Evolutionary conservation across 2,329 filamentous ascomycete genomes (phyloP).

Genomic region (Colletotrichum godetiae): DNA sequence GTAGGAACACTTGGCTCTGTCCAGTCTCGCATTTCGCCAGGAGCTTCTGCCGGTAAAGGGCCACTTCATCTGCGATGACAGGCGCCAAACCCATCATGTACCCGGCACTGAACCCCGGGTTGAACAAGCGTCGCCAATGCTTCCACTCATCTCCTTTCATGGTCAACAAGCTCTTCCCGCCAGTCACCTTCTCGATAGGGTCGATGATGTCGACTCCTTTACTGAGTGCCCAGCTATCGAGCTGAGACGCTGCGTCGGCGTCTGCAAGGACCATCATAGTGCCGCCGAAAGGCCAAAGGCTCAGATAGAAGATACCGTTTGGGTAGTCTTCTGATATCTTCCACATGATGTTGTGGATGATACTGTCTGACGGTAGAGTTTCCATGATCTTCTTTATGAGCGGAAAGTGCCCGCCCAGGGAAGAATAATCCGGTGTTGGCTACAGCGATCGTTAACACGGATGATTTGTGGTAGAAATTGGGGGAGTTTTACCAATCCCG

Average conservation of each 20-base stretch:
- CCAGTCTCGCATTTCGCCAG: not conserved
- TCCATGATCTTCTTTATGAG: slow-evolving; percentile 36
- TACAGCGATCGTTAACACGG: not conserved
- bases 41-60: slow-evolving; percentile 42
- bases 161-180: slow-evolving; percentile 44
- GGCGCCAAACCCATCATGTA: slow-evolving; percentile 49
- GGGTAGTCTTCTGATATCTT: slow-evolving; percentile 21
- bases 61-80: slow-evolving; percentile 50
- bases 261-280: slow-evolving; percentile 37
- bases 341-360: slow-evolving; percentile 42
- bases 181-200: slow-evolving; percentile 43
- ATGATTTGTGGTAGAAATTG: not conserved
- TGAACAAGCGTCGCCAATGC: slow-evolving; percentile 46
- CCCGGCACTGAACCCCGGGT: slow-evolving; percentile 49
- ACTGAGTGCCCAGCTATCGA: slow-evolving; percentile 37
- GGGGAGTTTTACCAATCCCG: not conserved
- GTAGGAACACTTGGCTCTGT: slow-evolving; percentile 32
- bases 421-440: slow-evolving; percentile 33
- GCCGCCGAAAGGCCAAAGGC: slow-evolving; percentile 43
- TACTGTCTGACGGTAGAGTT: slow-evolving; percentile 38
- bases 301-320: slow-evolving; percentile 40
- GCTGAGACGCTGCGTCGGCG: slow-evolving; percentile 39
- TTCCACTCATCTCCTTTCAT: slow-evolving; percentile 44
- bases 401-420: slow-evolving; percentile 40
- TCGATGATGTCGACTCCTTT: slow-evolving; percentile 45